Evolutionary conservation across 192 early-diverging fungal genomes (phyloP), one percentile per base, ranked within the genome.

Genomic region (Geranomyces variabilis): DNA sequence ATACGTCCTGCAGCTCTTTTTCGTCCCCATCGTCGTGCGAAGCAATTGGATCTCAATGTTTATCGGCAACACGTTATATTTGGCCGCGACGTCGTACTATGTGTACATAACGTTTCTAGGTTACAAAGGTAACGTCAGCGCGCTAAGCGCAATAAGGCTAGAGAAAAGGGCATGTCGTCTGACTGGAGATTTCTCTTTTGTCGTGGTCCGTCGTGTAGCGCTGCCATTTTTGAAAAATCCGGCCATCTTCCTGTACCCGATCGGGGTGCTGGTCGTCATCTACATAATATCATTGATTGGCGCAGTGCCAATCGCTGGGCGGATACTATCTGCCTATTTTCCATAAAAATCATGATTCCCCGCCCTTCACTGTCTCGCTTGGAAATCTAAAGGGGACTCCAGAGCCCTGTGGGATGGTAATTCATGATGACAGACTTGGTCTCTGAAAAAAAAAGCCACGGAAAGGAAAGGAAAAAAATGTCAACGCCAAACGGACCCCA

Each of bases 1-100:
- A 17, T 97, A 98, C 63, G 90, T 96, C 15, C 77, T 95, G 73
- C 95, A 97, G 79, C 93, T 98, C 65, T 94, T 96, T 75, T 93
- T 98, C 67, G 85, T 97, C 62, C 89, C 92, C 44, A 73, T 97
- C 49, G 80, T 98, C 56, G 81, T 86, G 70, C 82, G 86, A 80
- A 86, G 89, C 8, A 87, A 82, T 64, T 94, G 91, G 91, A 84
- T 98, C 10, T 89, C 89, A 47, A 65, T 91, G 51, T 85, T 96
- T 51, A 71, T 98, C 24, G 96, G 93, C 29, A 96, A 98, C 73
- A 86, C 92, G 10, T 76, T 98, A 74, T 98, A 96, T 75, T 83
- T 94, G 49, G 71, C 87, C 15, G 92, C 94, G 10, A 84, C 84
- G 29, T 70, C 86, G 0, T 94, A 90, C 66, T 98, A 98, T 77